Conservation (phyloP, 2,329 filamentous ascomycete genomes). For the Gnomoniopsis sp. region DNA sequence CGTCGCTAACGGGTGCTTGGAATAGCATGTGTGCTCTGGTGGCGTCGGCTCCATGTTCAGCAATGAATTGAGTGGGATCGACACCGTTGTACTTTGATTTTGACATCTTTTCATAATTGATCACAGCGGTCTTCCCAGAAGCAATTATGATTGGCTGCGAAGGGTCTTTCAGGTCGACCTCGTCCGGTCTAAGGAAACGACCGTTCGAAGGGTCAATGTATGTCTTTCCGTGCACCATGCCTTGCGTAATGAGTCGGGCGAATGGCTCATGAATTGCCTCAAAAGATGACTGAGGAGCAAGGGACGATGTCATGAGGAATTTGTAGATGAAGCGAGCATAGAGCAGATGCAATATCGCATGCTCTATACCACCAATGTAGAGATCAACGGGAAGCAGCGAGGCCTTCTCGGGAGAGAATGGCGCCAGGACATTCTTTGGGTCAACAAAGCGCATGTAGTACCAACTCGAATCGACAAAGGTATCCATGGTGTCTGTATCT, state of each 20-base stretch:
- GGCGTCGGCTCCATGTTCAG: constrained; percentile 75
- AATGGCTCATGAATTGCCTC: constrained; percentile 66
- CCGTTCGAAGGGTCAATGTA: constrained; percentile 72
- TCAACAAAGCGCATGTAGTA: constrained; percentile 83
- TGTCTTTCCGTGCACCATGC: constrained; percentile 90
- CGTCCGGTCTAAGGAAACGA: constrained; percentile 71
- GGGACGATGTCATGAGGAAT: constrained; percentile 61
- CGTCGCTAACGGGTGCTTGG: constrained; percentile 77
- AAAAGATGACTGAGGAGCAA: constrained; percentile 39
- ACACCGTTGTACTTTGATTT: constrained; percentile 94
- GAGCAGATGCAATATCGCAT: constrained; percentile 84
- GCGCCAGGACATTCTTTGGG: constrained; percentile 57
- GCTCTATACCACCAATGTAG: constrained; percentile 88
- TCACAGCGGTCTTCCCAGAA: constrained; percentile 54
- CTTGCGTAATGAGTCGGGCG: constrained; percentile 77
- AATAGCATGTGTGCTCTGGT: constrained; percentile 86
- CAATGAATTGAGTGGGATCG: constrained; percentile 70
- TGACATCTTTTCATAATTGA: constrained; percentile 88
- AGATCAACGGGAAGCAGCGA: constrained; percentile 70
- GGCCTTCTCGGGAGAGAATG: constrained; percentile 60
- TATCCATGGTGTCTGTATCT: constrained; percentile 95
- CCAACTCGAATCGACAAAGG: constrained; percentile 94
- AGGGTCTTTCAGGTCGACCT: constrained; percentile 62
- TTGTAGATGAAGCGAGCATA: constrained; percentile 92
- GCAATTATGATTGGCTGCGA: constrained; percentile 58